These are phyloP conservation scores for Rhododendron kiyosumense DNA, from an alignment of 148 eudicot genomes.

Conservation along the genomic window DNA sequence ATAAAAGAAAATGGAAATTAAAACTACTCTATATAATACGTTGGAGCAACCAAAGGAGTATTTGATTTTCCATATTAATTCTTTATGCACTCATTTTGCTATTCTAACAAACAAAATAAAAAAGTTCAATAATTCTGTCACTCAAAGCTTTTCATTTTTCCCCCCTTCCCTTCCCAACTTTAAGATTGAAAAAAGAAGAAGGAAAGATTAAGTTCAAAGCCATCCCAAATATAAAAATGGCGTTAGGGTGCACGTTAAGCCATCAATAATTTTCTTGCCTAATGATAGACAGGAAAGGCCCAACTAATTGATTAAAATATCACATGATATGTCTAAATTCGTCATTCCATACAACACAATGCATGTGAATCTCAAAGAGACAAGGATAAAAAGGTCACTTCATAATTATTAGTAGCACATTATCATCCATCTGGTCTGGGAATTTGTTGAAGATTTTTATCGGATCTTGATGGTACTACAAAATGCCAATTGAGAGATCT, in stretches of 20 bases:
- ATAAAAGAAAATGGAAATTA: not conserved
- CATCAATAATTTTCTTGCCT: not conserved
- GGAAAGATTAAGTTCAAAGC: not conserved
- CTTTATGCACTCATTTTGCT: not conserved
- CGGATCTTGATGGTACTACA: not conserved
- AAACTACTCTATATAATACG: not conserved
- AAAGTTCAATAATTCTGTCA: not conserved
- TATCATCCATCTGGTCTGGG: not conserved
- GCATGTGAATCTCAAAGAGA: not conserved
- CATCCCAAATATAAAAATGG: not conserved
- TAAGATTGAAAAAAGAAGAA: not conserved
- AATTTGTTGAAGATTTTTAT: not conserved
- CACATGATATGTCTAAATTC: not conserved
- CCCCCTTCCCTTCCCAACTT: not conserved
- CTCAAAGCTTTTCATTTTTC: not conserved
- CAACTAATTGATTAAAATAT: not conserved
- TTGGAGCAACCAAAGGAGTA: too few species aligned
- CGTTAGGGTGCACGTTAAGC: not conserved
- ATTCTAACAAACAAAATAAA: not conserved
- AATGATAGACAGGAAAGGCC: not conserved
- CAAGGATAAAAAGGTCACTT: not conserved
- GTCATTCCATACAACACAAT: not conserved
- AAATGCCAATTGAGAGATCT: not conserved
- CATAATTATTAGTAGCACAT: not conserved
- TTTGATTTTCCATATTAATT: too few species aligned